Evolutionary conservation across 2,329 filamentous ascomycete species (phyloP), one percentile per base, ranked within the genome.

Genomic region (Fusarium mangiferae): DNA sequence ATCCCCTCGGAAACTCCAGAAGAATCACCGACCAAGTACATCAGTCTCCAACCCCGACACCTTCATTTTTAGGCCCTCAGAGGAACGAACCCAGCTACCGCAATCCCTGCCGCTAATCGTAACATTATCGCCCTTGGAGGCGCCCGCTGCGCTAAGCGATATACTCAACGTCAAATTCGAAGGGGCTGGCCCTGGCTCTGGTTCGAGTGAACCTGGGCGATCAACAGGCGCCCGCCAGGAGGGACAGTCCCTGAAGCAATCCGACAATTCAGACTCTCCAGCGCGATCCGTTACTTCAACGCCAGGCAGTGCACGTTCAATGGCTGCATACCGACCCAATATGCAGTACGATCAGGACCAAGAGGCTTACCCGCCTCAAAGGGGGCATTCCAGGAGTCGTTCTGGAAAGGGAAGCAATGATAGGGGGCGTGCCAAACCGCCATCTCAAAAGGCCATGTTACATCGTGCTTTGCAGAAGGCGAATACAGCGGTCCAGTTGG

Each of bases 391-490:
- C 5, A 77, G 80, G 46, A 80, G 75, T 45, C 79, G 80, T 33
- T 81, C 77, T 54, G 80, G 79, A 13, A 83, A 79, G 41, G 77
- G 80, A 18, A 83, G 81, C 62, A 71, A 67, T 39, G 82, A 84
- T 39, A 83, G 76, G 61, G 62, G 62, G 48, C 78, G 80, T 15
- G 65, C 68, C n/a, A 87, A 87, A 70, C 84, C 84, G n/a, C 90
- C 90, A 20, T 94, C 93, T 3, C 93, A 98, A 81, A 98, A 98
- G 85, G 93, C 92, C 17, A 98, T 98, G 95, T 88, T 99, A 41
- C 98, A 96, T n/a, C 94, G 93, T 77, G 96, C 96, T 2, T 85
- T 99, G 62, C 93, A 97, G 80, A 98, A 98, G 84, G 96, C 96
- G 56, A 98, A 99, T 80, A 96, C 94, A 18, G 96, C 96, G 28